Percentiles rank a stretch among this genome's conserved stretches.
Conservation (phyloP, 2,329 filamentous ascomycete species). For the Fusarium newnesense region DNA sequence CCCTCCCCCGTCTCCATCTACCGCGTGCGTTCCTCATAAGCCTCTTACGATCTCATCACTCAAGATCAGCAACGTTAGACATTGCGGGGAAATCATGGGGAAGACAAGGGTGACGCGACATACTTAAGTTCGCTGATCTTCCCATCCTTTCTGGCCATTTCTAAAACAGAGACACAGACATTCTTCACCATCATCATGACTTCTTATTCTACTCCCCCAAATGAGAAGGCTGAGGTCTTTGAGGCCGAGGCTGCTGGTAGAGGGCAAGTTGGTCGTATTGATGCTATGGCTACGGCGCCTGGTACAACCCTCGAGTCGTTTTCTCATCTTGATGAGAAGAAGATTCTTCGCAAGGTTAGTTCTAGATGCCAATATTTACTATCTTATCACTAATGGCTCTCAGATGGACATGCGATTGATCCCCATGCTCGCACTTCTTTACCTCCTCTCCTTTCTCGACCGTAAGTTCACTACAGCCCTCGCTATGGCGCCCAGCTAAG, state of each 20-base stretch:
- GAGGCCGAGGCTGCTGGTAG: conserved; percentile 36
- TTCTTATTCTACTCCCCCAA: conserved; percentile 25
- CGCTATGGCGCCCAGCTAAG: neutral
- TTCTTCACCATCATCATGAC: conserved; percentile 25
- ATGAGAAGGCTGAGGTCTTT: conserved; percentile 35
- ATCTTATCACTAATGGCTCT: conserved; percentile 1
- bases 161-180: neutral
- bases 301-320: conserved; percentile 40
- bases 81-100: conserved; percentile 31
- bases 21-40: conserved; percentile 19
- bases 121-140: conserved; percentile 37
- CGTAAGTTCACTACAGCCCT: conserved; percentile 46
- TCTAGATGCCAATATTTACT: neutral
- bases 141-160: conserved; percentile 1
- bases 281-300: conserved; percentile 25
- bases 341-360: conserved; percentile 64
- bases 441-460: conserved; percentile 76
- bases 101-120: conserved; percentile 14
- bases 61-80: conserved; percentile 5
- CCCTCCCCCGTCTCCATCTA: conserved; percentile 8
- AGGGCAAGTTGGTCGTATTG: conserved; percentile 20
- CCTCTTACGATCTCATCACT: conserved; percentile 29
- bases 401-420: conserved; percentile 64
- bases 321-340: conserved; percentile 58
- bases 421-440: conserved; percentile 73